These are phyloP conservation scores for Mortierella claussenii DNA, from an alignment of 192 early-diverging fungal species.

Conservation along the genomic window DNA sequence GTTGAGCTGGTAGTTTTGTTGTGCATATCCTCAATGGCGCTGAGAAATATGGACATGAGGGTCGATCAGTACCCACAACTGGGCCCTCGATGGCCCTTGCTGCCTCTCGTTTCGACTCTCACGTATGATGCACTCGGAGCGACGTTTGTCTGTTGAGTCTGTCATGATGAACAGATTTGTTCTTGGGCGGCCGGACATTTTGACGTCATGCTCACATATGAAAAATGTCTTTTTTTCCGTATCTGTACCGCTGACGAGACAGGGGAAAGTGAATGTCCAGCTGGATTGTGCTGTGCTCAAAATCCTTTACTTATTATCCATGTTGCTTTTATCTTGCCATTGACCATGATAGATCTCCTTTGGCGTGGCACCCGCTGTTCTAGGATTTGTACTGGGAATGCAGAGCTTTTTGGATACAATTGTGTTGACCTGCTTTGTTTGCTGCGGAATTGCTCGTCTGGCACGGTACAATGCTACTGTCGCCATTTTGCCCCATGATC, in stretches of 20 bases:
- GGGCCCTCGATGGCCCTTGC: too few relatives aligned
- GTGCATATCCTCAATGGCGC: too few relatives aligned
- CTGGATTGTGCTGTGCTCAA: not conserved
- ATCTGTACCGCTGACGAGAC: too few relatives aligned
- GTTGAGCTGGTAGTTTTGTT: too few relatives aligned
- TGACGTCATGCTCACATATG: conserved; percentile 17
- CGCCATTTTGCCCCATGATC: conserved; percentile 77
- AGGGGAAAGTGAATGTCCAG: too few relatives aligned
- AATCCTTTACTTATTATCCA: not conserved
- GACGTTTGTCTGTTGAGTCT: too few relatives aligned
- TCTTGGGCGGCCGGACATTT: not conserved
- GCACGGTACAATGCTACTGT: conserved; percentile 93
- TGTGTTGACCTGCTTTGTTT: conserved; percentile 87
- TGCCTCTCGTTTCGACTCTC: too few relatives aligned
- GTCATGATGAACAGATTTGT: too few relatives aligned
- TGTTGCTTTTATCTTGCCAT: not conserved
- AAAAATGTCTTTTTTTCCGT: not conserved
- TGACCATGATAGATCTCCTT: conserved; percentile 63
- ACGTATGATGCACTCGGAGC: too few relatives aligned
- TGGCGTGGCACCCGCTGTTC: conserved; percentile 84
- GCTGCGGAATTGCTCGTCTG: conserved; percentile 85
- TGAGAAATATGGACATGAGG: too few relatives aligned
- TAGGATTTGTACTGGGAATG: conserved; percentile 88
- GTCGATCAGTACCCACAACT: too few relatives aligned
- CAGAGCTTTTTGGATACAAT: conserved; percentile 82